phyloP scores from a whole-genome alignment of 2,329 filamentous ascomycete species.

The Knufia petricola region DNA sequence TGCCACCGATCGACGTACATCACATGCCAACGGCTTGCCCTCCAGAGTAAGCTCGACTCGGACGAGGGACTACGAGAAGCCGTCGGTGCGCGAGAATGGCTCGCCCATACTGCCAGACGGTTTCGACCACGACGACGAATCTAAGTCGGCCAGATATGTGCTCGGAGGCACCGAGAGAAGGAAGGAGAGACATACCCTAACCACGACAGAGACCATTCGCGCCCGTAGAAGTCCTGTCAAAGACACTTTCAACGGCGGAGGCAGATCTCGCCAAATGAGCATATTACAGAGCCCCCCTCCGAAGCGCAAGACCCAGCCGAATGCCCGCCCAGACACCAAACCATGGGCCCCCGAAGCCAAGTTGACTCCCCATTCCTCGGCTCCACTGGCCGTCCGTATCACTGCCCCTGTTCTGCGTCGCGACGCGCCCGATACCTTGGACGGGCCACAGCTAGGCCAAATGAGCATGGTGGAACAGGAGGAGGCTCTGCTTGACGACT shows the following conservation, averaged over 20 bases:
- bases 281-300: slow-evolving; percentile 24
- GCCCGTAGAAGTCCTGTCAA: slow-evolving; percentile 43
- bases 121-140: slow-evolving; percentile 16
- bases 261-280: slow-evolving; percentile 25
- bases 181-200: slow-evolving; percentile 29
- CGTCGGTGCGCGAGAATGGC: slow-evolving; percentile 14
- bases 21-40: slow-evolving; percentile 15
- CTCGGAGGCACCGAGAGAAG: slow-evolving; percentile 20
- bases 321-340: background rate
- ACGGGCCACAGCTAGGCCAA: slow-evolving; percentile 58
- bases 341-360: slow-evolving; percentile 71
- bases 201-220: slow-evolving; percentile 31
- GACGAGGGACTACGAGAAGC: slow-evolving; percentile 16
- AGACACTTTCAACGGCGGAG: slow-evolving; percentile 25
- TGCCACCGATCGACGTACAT: slow-evolving; percentile 20
- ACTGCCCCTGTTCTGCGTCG: slow-evolving; percentile 54
- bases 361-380: slow-evolving; percentile 58
- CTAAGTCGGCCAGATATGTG: slow-evolving; percentile 12
- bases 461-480: slow-evolving; percentile 76
- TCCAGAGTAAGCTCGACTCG: slow-evolving; percentile 22
- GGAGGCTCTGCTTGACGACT: slow-evolving; percentile 74
- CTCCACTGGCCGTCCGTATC: slow-evolving; percentile 62
- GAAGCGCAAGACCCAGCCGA: slow-evolving; percentile 20
- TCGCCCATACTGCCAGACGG: slow-evolving; percentile 17
- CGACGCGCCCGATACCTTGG: slow-evolving; percentile 57